Evolutionary conservation across 176 grass and related monocot species (phyloP), one percentile per base, ranked within the genome.

Genomic region (Olyra latifolia): DNA sequence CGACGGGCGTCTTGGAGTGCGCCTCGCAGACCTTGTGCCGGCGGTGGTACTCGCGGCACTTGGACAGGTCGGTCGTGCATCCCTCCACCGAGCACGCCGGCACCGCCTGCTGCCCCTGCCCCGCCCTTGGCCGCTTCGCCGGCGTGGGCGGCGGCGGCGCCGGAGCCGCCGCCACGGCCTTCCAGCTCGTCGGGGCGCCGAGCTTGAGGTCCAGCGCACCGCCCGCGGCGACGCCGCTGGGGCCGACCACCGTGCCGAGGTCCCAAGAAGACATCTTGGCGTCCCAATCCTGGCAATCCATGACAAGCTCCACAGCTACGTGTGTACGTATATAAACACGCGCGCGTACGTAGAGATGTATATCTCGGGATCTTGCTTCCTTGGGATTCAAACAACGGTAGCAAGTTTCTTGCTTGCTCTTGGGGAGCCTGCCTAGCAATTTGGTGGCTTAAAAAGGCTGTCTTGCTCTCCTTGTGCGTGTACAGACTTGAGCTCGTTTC

Each of bases 1-100:
- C 97, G 76, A 93, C 73, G 54, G 97, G 82, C 41, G 97, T 91
- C 87, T 99, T 99, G 72, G 97, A 93, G 86, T 99, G 97, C 41
- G 80, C 87, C 93, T 93, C 97, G 74, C 97, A 99, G 43, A 99
- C 97, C 80, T 96, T 99, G 77, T 99, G 97, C 12, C 93, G 89
- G 64, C 97, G 89, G 89, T 99, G 97, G 75, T 99, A 99, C 62
- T 99, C 97, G 60, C 95, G 89, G 77, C 90, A 89, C 66, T 85
- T 87, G 66, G 87, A 90, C 72, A 98, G 89, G 83, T 98, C 95
- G 13, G 92, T 92, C 22, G 46, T 71, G 81, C 95, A 98, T 1
- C 95, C 95, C 19, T 98, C 88, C 38, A 95, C 95, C 35, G 85
- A 81, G 89, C 95, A 98, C 49, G 70, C 38, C 8, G 83, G 86